Conservation (phyloP, 495 filamentous ascomycete species). For the Aspergillus ellipticus region DNA sequence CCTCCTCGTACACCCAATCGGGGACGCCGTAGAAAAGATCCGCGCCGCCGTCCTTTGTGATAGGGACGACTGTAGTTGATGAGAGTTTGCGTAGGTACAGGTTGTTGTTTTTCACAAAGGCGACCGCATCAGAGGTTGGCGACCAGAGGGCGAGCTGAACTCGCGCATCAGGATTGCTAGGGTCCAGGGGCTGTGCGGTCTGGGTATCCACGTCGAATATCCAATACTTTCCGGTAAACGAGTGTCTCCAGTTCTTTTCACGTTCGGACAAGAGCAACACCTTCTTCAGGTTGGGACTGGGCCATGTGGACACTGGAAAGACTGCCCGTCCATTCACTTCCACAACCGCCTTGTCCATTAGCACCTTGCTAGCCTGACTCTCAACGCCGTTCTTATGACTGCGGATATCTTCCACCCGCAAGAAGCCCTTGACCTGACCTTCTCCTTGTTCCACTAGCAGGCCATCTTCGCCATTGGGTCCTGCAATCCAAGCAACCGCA, state of each 20-base stretch:
- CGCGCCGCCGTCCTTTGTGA: slow-evolving; percentile 81
- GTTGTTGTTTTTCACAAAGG: slow-evolving; percentile 86
- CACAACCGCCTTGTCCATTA: slow-evolving; percentile 71
- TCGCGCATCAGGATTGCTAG: slow-evolving; percentile 57
- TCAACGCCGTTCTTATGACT: slow-evolving; percentile 44
- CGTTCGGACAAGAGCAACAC: slow-evolving; percentile 73
- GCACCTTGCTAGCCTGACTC: slow-evolving; percentile 49
- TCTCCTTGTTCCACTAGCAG: slow-evolving; percentile 67
- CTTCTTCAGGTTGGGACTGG: slow-evolving; percentile 77
- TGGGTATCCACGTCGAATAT: slow-evolving; percentile 89
- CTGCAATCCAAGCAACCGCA: slow-evolving; percentile 82
- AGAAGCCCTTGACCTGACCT: slow-evolving; percentile 57
- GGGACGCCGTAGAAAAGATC: slow-evolving; percentile 96
- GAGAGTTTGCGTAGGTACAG: slow-evolving; percentile 73
- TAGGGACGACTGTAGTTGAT: slow-evolving; percentile 55
- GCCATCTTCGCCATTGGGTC: slow-evolving; percentile 81
- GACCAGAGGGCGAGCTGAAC: slow-evolving; percentile 90
- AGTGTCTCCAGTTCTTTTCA: slow-evolving; percentile 82
- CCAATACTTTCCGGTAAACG: slow-evolving; percentile 81
- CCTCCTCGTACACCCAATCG: slow-evolving; percentile 99
- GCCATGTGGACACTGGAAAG: slow-evolving; percentile 56
- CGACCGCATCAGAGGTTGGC: slow-evolving; percentile 77
- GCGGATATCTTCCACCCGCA: slow-evolving; percentile 85
- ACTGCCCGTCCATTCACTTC: slow-evolving; percentile 51
- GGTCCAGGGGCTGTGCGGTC: slow-evolving; percentile 72